phyloP scores from a whole-genome alignment of 208 protist genomes.

The Plasmodiophora brassicae region DNA sequence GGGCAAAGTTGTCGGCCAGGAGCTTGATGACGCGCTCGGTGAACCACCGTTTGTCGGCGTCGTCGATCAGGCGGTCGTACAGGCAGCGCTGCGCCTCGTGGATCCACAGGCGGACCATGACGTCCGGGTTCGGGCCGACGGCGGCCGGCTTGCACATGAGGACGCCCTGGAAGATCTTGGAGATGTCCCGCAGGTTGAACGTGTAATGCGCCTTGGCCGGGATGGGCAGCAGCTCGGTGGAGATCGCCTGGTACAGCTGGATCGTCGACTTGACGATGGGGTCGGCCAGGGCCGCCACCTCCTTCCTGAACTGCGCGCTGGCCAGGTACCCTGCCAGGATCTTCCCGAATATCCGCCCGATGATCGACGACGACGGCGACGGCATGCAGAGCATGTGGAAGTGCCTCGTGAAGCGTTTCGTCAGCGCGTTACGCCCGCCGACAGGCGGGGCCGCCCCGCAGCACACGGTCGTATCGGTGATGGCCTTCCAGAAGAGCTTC shows the following conservation, averaged over 20 bases:
- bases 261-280: slow-evolving; percentile 55
- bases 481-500: slow-evolving; percentile 82
- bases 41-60: slow-evolving; percentile 81
- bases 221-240: slow-evolving; percentile 76
- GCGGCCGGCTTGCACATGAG: slow-evolving; percentile 40
- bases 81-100: slow-evolving; percentile 92
- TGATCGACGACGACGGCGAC: slow-evolving; percentile 41
- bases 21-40: slow-evolving; percentile 40
- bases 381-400: slow-evolving; percentile 74
- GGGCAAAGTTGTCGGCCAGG: slow-evolving; percentile 10
- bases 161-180: slow-evolving; percentile 77
- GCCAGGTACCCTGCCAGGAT: slow-evolving; percentile 48
- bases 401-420: slow-evolving; percentile 77
- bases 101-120: slow-evolving; percentile 74
- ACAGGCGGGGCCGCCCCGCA: slow-evolving; percentile 77
- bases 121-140: not conserved
- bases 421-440: slow-evolving; percentile 84
- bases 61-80: slow-evolving; percentile 89
- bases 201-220: slow-evolving; percentile 94
- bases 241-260: slow-evolving; percentile 53
- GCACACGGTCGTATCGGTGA: slow-evolving; percentile 68
- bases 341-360: slow-evolving; percentile 26
- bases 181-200: slow-evolving; percentile 94
- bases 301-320: slow-evolving; percentile 69
- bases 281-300: slow-evolving; percentile 32